Evolutionary conservation across 805 yeast genomes (phyloP), one percentile per base, ranked within the genome.

Genomic region (Suhomyces sp.): DNA sequence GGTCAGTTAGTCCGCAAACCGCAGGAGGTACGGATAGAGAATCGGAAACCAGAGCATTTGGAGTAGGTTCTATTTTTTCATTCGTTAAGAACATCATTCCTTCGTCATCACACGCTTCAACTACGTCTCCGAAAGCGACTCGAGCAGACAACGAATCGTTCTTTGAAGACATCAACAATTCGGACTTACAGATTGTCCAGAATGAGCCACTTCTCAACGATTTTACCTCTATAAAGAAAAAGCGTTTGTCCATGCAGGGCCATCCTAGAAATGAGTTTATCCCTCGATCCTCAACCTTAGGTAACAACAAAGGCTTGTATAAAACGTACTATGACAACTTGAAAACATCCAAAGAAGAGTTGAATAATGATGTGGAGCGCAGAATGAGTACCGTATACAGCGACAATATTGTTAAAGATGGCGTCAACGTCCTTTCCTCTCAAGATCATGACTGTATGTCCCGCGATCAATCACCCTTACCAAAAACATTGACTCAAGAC

Each of bases 291-390:
- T 57, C 71, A 22, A 53, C 64, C 5, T 50, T 52, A 24, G 51
- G 51, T 13, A 48, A 48, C 44, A 57, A 46, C 33, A 25, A 54
- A 19, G 61, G 64, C 4, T 45, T 60, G 2, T 67, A 67, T 51
- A 59, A 57, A 51, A 53, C 57, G 5, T 59, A 56, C 49, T 60
- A 54, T 35, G 56, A 60, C 31, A 56, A 57, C 39, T 46, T 63
- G 12, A 56, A 55, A 47, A 51, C 54, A 0, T 48, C 54, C 6
- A 59, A 63, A 22, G 64, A 62, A 43, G 63, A 60, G 21, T 33
- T 53, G 8, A 57, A 50, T 13, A 64, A 66, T 49, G 67, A 66
- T 43, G 46, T 68, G n/a, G 73, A 69, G 52, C 55, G 69, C 53
- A 53, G 74, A 45, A 44, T 62, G 45, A 61, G 67, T 47, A 60